Evolutionary conservation across 2,329 filamentous ascomycete genomes (phyloP), one percentile per base, ranked within the genome.

Genomic region (Epichloe aotearoae): DNA sequence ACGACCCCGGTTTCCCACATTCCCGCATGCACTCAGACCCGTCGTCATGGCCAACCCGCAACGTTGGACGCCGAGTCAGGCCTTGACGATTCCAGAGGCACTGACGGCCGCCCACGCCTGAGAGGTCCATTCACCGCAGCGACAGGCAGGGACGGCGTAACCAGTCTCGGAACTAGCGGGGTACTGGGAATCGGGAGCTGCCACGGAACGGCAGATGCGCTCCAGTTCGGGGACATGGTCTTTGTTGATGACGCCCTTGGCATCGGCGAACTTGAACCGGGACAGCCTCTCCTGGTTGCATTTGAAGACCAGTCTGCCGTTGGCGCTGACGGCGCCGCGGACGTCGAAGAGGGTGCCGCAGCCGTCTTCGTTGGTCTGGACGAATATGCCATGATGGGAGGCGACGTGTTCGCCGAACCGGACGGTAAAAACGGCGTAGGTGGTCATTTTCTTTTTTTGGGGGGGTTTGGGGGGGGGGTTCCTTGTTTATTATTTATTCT

Each of bases 21-120:
- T 26, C 23, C 23, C 23, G 2, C 26, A 30, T 3, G 26, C 7
- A 30, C 26, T 30, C 26, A 1, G 8, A 30, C 8, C 1, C 26
- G 5, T 23, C 7, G 26, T 30, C 26, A 7, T 10, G 26, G 26
- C 26, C 7, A 30, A 8, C 8, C 26, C 26, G 26, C 26, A 23
- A 26, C 23, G 23, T 26, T 23, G 23, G 19, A 23, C 23, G 23
- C 2, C 7, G 8, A 30, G 30, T 12, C 7, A 42, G 53, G 63
- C 12, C 57, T 58, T 42, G 49, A 49, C 49, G 20, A 64, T 73
- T 2, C 46, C 50, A 26, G 50, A 49, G 11, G 41, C 34, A 11
- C 41, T 17, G 10, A 52, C 37, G 6, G 50, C 50, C 2, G 26
- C 19, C 50, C 50, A 52, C 5, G 39, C 50, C 46, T 39, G 20